Evolutionary conservation across 179 eudicot species (phyloP).

Genomic region (Corrigiola litoralis): DNA sequence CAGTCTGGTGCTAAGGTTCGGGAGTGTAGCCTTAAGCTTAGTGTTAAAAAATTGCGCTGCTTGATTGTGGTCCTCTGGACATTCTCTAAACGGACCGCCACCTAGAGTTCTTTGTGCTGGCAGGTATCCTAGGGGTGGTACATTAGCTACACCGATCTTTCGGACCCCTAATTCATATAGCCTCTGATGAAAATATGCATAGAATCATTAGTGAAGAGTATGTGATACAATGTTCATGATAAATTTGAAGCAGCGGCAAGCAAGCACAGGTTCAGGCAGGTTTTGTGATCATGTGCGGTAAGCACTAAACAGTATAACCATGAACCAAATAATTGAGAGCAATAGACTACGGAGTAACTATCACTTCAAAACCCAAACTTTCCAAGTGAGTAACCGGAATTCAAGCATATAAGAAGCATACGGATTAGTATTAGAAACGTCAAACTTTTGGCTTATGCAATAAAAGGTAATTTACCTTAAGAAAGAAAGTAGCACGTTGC

Average conservation of each 20-base stretch:
- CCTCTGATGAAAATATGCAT: slow-evolving; percentile 26
- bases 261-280: too few relatives aligned
- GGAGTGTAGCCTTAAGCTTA: slow-evolving; percentile 39
- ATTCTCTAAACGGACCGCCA: slow-evolving; percentile 52
- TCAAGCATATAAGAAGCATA: too few relatives aligned
- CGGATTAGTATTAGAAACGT: too few relatives aligned
- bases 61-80: slow-evolving; percentile 38
- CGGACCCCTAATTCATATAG: slow-evolving; percentile 52
- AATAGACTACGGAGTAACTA: too few relatives aligned
- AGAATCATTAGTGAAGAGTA: background rate
- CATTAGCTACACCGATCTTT: slow-evolving; percentile 41
- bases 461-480: slow-evolving; percentile 37
- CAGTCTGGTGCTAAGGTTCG: slow-evolving; percentile 22
- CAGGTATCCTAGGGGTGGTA: slow-evolving; percentile 64
- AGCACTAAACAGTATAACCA: too few relatives aligned
- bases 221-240: too few relatives aligned
- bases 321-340: too few relatives aligned
- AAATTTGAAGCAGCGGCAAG: too few relatives aligned
- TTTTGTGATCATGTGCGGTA: too few relatives aligned
- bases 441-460: too few relatives aligned
- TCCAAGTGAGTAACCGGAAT: too few relatives aligned
- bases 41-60: slow-evolving; percentile 43
- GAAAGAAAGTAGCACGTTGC: slow-evolving; percentile 30
- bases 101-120: slow-evolving; percentile 60
- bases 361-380: too few relatives aligned